Evolutionary conservation across 768 basidiomycete genomes (phyloP), one percentile per base, ranked within the genome.

Genomic region (Suillus variegatus): DNA sequence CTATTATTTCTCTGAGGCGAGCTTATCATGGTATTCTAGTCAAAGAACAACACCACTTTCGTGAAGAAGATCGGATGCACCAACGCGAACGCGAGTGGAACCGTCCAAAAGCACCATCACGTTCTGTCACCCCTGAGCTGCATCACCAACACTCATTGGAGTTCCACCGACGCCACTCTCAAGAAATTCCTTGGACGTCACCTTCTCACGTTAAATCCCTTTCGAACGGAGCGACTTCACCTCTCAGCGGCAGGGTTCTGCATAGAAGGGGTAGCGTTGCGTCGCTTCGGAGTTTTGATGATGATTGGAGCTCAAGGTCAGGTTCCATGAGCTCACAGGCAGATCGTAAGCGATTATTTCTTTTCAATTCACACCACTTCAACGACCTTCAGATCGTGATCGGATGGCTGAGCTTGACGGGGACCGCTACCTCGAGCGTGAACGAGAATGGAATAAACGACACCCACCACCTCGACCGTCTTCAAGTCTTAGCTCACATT

Each of bases 401-500:
- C 78, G 78, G 43, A 70, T 77, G 6, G 72, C 71, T 46, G 84
- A 84, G 55, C 62, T 80, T 28, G 81, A 82, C 62, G 72, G 71
- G 52, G 86, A 86, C 61, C 79, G 76, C 55, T 78, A 79, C 55
- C 66, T 77, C 36, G 85, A 86, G 63, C 79, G 81, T 46, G 88
- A 87, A 69, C 79, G 83, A 41, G 81, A 81, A 60, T 86, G 87
- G 86, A 87, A 87, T 71, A 84, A 78, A 66, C 82, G 79, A 13
- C 77, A 78, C 25, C 70, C 74, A 20, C 75, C 70, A 22, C 69
- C 70, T 66, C 83, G 82, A n/a, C 78, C 83, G 20, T 76, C 81
- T 2, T 84, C 84, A 13, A 82, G 81, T 67, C 72, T 82, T 63
- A 79, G 77, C 63, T 69, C 76, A 20, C 77, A 77, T 66, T 80